Evolutionary conservation across 208 protist species (phyloP), one percentile per base, ranked within the genome.

Genomic region (Porcisia hertigi): DNA sequence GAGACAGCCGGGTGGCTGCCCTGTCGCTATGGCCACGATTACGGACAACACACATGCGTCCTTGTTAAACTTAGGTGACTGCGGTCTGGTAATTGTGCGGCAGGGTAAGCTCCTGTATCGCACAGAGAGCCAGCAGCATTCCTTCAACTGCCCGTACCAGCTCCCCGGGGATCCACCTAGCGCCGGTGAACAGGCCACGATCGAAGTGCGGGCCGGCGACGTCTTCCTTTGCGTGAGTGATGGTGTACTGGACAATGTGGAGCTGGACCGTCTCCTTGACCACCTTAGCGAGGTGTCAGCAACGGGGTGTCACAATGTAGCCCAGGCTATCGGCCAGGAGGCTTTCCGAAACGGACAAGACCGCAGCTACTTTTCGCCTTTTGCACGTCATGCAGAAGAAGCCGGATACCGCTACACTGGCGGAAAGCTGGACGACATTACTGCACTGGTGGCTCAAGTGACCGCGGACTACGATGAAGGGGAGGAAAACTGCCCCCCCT

Each of bases 31-130:
- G 36, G 87, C 90, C 30, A 94, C 91, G 25, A 77, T 95, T 25
- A 75, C 88, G 7, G 84, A 92, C 9, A 85, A 83, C 25, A 82
- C 70, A 14, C 79, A 82, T 30, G 93, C 82, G 8, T 94, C 89
- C 4, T 85, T 97, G n/a, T 81, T 97, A 54, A 97, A 96, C 73
- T 79, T 97, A 30, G 93, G 93, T 60, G 93, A 97, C 81, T 97
- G 93, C 65, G 93, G 93, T 25, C 76, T 90, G 12, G 79, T 93
- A 7, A 81, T 94, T 18, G 39, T 95, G 77, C 86, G 93, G 12
- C 79, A 89, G 34, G 83, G 81, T 1, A 81, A 84, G 64, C 79
- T 96, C 16, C 79, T 97, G 36, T 94, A 88, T 69, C 86, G 81
- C 9, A 90, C 90, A 1, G 82, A 84, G 73, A 76, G 82, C 39